phyloP scores from a whole-genome alignment of 2,329 filamentous ascomycete species.

The Fusarium sororula region DNA sequence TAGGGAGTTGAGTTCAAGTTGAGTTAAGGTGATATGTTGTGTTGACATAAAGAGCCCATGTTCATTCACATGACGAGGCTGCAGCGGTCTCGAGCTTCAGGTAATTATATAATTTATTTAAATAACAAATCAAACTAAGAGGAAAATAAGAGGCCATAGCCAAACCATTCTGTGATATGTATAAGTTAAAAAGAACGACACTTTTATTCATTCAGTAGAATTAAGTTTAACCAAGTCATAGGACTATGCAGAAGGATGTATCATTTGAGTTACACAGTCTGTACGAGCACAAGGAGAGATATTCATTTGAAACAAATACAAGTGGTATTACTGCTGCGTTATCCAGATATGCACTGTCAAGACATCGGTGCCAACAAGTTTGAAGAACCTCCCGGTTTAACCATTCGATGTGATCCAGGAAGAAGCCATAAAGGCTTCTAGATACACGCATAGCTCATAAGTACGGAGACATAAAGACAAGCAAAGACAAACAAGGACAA shows the following conservation, averaged over 20 bases:
- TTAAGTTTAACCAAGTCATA: background rate
- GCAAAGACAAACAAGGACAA: background rate
- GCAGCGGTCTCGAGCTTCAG: background rate
- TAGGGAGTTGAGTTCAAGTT: background rate
- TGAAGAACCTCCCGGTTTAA: background rate
- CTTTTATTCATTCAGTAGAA: background rate
- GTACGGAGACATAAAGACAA: background rate
- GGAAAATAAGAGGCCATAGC: background rate
- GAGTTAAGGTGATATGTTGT: background rate
- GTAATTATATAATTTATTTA: background rate
- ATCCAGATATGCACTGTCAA: too few relatives aligned
- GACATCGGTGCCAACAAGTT: background rate
- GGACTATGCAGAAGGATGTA: background rate
- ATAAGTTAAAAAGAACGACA: background rate
- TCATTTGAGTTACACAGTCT: background rate
- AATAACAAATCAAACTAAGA: too few relatives aligned
- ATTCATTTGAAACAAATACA: background rate
- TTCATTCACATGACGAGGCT: background rate
- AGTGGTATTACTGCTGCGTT: background rate
- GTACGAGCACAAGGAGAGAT: background rate
- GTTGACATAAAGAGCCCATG: background rate
- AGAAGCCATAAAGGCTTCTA: too few relatives aligned
- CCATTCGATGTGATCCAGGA: background rate
- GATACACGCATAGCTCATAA: background rate
- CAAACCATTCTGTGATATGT: background rate